phyloP scores from a whole-genome alignment of 805 yeast species.

The Middelhovenomyces tepae region DNA sequence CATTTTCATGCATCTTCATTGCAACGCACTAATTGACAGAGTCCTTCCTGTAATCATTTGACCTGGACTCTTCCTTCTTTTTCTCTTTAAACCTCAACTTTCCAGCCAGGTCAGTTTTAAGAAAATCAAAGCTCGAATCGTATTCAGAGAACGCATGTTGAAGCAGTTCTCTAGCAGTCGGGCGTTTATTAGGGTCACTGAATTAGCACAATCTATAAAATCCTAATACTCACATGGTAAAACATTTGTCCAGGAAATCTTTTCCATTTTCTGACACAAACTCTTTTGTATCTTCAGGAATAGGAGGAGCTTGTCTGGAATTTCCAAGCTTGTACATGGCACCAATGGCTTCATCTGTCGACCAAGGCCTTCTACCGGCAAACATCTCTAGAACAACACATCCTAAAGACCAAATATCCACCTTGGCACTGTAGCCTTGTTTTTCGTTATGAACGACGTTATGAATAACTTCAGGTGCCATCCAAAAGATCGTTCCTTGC shows the following conservation, averaged over 20 bases:
- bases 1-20: too few relatives aligned
- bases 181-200: conserved; percentile 69
- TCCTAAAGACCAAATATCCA: conserved; percentile 97
- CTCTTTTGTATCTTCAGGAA: conserved; percentile 76
- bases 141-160: conserved; percentile 43
- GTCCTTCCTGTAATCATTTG: too few relatives aligned
- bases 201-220: conserved; percentile 1
- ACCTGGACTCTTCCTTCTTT: too few relatives aligned
- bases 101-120: conserved; percentile 45
- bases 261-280: conserved; percentile 56
- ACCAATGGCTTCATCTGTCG: conserved; percentile 86
- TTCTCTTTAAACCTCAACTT: conserved; percentile 34
- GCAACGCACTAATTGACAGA: too few relatives aligned
- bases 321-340: conserved; percentile 86
- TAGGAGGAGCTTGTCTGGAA: conserved; percentile 86
- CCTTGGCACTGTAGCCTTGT: conserved; percentile 94
- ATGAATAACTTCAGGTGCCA: conserved; percentile 98
- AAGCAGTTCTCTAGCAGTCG: conserved; percentile 67
- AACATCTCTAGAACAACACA: conserved; percentile 97
- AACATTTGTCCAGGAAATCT: conserved; percentile 67
- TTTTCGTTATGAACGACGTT: conserved; percentile 61
- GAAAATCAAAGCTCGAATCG: conserved; percentile 39
- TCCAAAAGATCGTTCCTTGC: conserved; percentile 99
- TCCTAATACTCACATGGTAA: conserved; percentile 34
- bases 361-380: conserved; percentile 97